A percentile compares a stretch with the other conserved stretches of the same genome.
phyloP scores from a whole-genome alignment of 495 filamentous ascomycete genomes.

The Letharia columbiana region DNA sequence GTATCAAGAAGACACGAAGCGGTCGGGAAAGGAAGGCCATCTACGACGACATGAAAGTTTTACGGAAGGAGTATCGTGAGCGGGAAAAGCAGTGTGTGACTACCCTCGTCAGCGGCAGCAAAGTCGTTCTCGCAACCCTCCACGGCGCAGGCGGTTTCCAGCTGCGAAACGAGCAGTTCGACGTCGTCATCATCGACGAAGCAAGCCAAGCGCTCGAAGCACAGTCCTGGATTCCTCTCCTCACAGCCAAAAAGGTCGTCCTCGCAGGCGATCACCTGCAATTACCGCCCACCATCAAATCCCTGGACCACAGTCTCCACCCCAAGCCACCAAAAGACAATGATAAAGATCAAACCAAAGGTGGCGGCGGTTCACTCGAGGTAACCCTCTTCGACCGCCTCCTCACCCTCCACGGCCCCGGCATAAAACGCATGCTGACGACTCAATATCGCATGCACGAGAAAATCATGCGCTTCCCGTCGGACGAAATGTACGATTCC shows the following conservation, averaged over 20 bases:
- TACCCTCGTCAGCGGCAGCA: slow-evolving; percentile 64
- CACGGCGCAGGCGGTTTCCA: slow-evolving; percentile 89
- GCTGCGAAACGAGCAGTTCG: slow-evolving; percentile 70
- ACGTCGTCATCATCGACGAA: slow-evolving; percentile 93
- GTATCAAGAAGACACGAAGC: slow-evolving; percentile 74
- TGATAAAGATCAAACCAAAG: slow-evolving; percentile 21
- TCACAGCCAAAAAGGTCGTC: slow-evolving; percentile 73
- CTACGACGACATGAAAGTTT: slow-evolving; percentile 73
- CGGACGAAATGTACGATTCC: slow-evolving; percentile 74
- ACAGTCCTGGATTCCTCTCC: slow-evolving; percentile 93
- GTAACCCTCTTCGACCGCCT: slow-evolving; percentile 87
- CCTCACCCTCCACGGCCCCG: slow-evolving; percentile 67
- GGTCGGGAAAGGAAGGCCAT: slow-evolving; percentile 73
- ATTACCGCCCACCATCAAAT: slow-evolving; percentile 90
- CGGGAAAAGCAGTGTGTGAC: slow-evolving; percentile 73
- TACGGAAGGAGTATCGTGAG: slow-evolving; percentile 82
- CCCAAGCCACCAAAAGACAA: not conserved
- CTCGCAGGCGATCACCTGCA: slow-evolving; percentile 93
- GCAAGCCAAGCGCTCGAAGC: slow-evolving; percentile 93
- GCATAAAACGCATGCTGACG: slow-evolving; percentile 90
- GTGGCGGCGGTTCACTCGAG: slow-evolving; percentile 53
- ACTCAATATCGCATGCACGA: slow-evolving; percentile 99
- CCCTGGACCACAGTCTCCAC: slow-evolving; percentile 26
- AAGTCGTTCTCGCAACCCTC: slow-evolving; percentile 83
- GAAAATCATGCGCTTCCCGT: slow-evolving; percentile 90